phyloP scores from a whole-genome alignment of 225 moss, liverwort and hornwort species.

The Polytrichum formosum region DNA sequence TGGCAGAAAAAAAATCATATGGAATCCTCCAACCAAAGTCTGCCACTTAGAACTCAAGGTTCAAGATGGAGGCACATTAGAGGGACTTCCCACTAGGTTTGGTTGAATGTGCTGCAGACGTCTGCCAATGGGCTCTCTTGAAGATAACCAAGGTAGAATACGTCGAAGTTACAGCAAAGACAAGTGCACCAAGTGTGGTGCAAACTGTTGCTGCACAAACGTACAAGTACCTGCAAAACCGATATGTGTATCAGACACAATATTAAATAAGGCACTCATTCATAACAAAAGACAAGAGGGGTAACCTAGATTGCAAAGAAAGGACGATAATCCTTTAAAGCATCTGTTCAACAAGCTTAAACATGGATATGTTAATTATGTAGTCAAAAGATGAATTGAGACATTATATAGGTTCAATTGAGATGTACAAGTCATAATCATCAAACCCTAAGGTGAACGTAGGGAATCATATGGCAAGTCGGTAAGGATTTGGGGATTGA shows the following conservation, averaged over 20 bases:
- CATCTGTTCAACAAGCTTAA: no score
- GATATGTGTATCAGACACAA: no score
- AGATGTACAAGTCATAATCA: neutral
- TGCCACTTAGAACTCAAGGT: neutral
- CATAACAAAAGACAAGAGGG: no score
- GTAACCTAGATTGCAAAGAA: no score
- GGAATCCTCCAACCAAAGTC: neutral
- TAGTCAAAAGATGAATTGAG: no score
- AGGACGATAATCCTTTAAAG: no score
- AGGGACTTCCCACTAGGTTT: constrained; percentile 6
- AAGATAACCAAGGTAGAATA: constrained; percentile 38
- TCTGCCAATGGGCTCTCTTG: constrained; percentile 19
- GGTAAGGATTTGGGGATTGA: constrained; percentile 5
- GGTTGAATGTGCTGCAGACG: neutral
- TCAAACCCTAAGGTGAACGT: neutral
- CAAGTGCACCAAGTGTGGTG: constrained; percentile 40
- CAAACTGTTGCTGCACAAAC: constrained; percentile 63
- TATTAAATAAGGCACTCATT: no score
- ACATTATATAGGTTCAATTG: neutral
- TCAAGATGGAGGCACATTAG: neutral
- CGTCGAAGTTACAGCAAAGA: constrained; percentile 40
- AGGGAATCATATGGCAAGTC: neutral
- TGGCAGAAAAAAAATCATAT: no score
- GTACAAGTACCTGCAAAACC: constrained; percentile 68
- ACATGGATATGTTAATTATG: no score